Percentiles rank a stretch among this genome's conserved stretches.
These are phyloP conservation scores for Iris pallida DNA, from an alignment of 116 monocot genomes.

Conservation along the genomic window DNA sequence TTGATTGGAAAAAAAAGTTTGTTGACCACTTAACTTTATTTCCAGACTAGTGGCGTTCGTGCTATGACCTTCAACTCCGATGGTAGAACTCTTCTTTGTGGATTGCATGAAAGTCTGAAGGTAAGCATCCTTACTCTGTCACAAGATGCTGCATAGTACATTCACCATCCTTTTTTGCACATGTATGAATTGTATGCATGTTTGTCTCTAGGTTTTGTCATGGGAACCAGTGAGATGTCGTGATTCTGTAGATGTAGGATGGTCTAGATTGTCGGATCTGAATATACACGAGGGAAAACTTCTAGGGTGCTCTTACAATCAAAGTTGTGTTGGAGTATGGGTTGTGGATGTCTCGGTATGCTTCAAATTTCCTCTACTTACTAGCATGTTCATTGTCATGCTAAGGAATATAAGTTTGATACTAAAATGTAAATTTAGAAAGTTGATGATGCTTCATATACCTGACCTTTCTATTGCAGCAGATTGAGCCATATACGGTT, in stretches of 20 bases:
- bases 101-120: slow-evolving; percentile 97
- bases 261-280: slow-evolving; percentile 90
- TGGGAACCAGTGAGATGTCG: slow-evolving; percentile 96
- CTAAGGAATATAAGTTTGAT: not conserved
- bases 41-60: slow-evolving; percentile 78
- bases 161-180: slow-evolving; percentile 2
- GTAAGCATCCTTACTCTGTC: slow-evolving; percentile 25
- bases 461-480: slow-evolving; percentile 32
- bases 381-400: not conserved
- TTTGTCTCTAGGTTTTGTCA: slow-evolving; percentile 58
- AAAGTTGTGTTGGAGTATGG: slow-evolving; percentile 99
- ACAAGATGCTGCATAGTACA: not conserved
- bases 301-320: slow-evolving; percentile 98
- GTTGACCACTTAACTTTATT: slow-evolving; percentile 9
- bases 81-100: slow-evolving; percentile 94
- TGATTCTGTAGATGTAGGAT: slow-evolving; percentile 95
- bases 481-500: slow-evolving; percentile 65
- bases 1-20: not conserved
- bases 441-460: not conserved
- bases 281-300: slow-evolving; percentile 98
- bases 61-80: slow-evolving; percentile 95
- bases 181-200: not conserved
- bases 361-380: slow-evolving; percentile 7
- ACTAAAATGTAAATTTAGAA: not conserved
- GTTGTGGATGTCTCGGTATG: slow-evolving; percentile 95